phyloP scores from a whole-genome alignment of 805 yeast species.

The Candida multigemmis region DNA sequence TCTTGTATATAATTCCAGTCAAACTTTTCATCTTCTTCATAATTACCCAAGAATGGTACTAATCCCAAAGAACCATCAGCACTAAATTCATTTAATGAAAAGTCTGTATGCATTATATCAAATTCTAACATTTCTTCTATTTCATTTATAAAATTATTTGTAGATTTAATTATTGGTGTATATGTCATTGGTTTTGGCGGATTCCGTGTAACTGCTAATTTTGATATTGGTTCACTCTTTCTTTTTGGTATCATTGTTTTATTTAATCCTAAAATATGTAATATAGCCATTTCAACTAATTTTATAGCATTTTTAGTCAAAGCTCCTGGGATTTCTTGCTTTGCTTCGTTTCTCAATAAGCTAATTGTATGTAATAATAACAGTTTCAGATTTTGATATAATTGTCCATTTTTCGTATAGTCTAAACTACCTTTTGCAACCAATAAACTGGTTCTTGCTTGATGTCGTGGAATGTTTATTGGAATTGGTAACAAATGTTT shows the following conservation, averaged over 20 bases:
- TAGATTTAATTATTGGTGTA: neutral
- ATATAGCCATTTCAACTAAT: conserved; percentile 50
- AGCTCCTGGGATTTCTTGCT: conserved; percentile 50
- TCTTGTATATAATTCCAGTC: neutral
- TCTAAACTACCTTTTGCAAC: conserved; percentile 75
- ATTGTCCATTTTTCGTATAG: conserved; percentile 74
- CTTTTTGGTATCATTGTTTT: conserved; percentile 7
- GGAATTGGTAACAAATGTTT: conserved; percentile 50
- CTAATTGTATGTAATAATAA: conserved; percentile 42
- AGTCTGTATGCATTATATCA: conserved; percentile 24
- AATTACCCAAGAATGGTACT: conserved; percentile 50
- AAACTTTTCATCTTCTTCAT: conserved; percentile 2
- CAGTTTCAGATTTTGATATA: conserved; percentile 60
- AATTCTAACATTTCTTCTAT: conserved; percentile 20
- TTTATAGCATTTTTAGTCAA: conserved; percentile 48
- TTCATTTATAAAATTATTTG: conserved; percentile 5
- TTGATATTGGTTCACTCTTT: conserved; percentile 5
- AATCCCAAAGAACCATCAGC: conserved; percentile 77
- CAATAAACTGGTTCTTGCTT: conserved; percentile 52
- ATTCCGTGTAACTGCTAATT: neutral
- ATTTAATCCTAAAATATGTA: conserved; percentile 50
- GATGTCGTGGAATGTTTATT: conserved; percentile 50
- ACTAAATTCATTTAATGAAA: conserved; percentile 46
- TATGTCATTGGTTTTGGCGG: conserved; percentile 1
- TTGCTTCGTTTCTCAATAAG: conserved; percentile 43